Evolutionary conservation across 1,284 basidiomycete species (phyloP).

Genomic region (Ustilago crameri): DNA sequence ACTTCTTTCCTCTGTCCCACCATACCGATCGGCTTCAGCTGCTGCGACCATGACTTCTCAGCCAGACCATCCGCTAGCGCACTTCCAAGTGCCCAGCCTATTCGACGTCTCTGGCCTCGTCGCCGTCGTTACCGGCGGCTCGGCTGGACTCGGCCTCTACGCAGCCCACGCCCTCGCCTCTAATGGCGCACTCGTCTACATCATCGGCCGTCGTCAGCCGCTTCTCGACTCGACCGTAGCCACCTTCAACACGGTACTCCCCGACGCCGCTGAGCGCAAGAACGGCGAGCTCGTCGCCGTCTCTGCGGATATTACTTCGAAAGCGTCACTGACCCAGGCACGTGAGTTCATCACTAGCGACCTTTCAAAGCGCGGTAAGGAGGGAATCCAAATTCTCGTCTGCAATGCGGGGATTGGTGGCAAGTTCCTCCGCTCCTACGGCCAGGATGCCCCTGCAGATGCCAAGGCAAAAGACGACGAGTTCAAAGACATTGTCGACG

Average conservation of each 20-base stretch:
- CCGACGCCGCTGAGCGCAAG: not conserved
- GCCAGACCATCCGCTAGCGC: conserved; percentile 15
- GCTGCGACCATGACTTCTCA: conserved; percentile 6
- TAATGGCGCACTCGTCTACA: conserved; percentile 53
- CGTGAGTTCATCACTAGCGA: conserved; percentile 15
- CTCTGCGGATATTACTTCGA: conserved; percentile 41
- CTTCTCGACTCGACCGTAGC: conserved; percentile 25
- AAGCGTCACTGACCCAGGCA: conserved; percentile 24
- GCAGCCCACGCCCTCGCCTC: conserved; percentile 45
- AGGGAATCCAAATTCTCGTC: conserved; percentile 34
- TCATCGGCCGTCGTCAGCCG: conserved; percentile 36
- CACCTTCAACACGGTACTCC: conserved; percentile 9
- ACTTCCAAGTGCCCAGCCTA: conserved; percentile 16
- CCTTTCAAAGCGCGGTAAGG: conserved; percentile 4
- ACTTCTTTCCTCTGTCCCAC: not conserved
- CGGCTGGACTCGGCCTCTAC: conserved; percentile 44
- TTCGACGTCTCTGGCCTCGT: conserved; percentile 33
- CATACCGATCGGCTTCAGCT: not conserved
- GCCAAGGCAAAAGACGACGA: conserved; percentile 11
- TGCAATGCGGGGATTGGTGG: conserved; percentile 48
- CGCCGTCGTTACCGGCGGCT: conserved; percentile 46
- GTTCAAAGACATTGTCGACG: conserved; percentile 30
- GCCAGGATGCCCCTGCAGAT: not conserved
- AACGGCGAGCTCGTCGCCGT: conserved; percentile 23
- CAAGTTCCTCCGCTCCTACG: conserved; percentile 32